These are phyloP conservation scores for Fusarium ambrosium DNA, from an alignment of 2,329 filamentous ascomycete genomes.

Conservation along the genomic window DNA sequence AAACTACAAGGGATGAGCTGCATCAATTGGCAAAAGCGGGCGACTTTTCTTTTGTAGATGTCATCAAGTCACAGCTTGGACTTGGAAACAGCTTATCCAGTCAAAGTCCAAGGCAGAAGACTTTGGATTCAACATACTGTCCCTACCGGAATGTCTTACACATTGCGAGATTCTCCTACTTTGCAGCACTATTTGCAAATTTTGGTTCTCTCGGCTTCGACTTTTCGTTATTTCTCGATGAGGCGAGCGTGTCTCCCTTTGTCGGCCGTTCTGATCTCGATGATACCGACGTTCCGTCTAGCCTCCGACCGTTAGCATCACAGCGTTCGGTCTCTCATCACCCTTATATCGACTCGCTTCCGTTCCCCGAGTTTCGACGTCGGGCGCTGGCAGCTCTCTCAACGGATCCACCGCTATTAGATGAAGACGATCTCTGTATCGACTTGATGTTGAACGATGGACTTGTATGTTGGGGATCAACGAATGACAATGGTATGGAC, in stretches of 20 bases:
- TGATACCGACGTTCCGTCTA: background rate
- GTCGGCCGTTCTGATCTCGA: background rate
- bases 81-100: rapidly evolving
- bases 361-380: background rate
- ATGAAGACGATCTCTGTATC: background rate
- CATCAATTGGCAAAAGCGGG: background rate
- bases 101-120: background rate
- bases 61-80: background rate
- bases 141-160: background rate
- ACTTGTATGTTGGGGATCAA: background rate
- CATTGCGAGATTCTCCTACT: background rate
- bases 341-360: background rate
- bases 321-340: background rate
- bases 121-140: background rate
- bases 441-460: background rate
- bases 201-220: background rate
- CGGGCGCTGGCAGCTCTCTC: background rate
- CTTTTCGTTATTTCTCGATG: background rate
- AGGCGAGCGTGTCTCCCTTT: background rate
- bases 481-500: background rate
- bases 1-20: background rate
- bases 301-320: background rate
- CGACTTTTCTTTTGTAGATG: background rate
- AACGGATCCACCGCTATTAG: background rate
- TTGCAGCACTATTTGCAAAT: background rate